Base-by-base conservation (phyloP, 2,329 filamentous ascomycete genomes). In the Fusarium redolens region DNA sequence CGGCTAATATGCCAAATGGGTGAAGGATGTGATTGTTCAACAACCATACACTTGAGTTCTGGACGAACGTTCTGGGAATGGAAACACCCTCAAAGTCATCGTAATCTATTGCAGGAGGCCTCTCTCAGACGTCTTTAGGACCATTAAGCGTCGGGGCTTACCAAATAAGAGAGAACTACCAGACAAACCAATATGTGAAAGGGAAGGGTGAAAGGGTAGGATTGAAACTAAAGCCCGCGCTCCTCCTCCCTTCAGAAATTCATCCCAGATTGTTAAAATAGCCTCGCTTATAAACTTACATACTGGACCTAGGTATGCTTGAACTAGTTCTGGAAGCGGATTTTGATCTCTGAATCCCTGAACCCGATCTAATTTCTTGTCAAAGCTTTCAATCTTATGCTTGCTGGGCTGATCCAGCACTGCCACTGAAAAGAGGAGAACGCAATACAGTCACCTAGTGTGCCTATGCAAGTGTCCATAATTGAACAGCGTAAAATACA, bases 1-100 rank as follows among this genome's bases (percentile, higher is more conserved):
- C 45, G 45, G 65, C 58, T 69, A 69, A 69, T 61, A 13, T 43
- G 28, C 18, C 20, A 31, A 48, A 51, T 37, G 25, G 18, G 20
- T 54, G 25, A 43, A 64, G 30, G 33, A 31, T 44, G 28, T 40
- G 35, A n/a, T 31, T 18, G 31, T 45, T n/a, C 35, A 40, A 37
- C 22, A 30, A 35, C 28, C 33, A 54, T 37, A 17, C n/a, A 41
- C 48, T 68, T 64, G 22, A 20, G 15, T 31, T 63, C 25, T 59
- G 15, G 17, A 40, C 50, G 28, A 40, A 17, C 50, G 28, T 17
- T 18, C 33, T 25, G 17, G n/a, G 10, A 25, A 35, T 35, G 31
- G 5, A 20, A 51, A 11, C n/a, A 25, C 17, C 30, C 50, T 54
- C 14, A 28, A 54, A 30, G 11, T n/a, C 13, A 22, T 22, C 20